Base-by-base conservation (phyloP, 2,329 filamentous ascomycete species). In the Fusarium drepaniforme region DNA sequence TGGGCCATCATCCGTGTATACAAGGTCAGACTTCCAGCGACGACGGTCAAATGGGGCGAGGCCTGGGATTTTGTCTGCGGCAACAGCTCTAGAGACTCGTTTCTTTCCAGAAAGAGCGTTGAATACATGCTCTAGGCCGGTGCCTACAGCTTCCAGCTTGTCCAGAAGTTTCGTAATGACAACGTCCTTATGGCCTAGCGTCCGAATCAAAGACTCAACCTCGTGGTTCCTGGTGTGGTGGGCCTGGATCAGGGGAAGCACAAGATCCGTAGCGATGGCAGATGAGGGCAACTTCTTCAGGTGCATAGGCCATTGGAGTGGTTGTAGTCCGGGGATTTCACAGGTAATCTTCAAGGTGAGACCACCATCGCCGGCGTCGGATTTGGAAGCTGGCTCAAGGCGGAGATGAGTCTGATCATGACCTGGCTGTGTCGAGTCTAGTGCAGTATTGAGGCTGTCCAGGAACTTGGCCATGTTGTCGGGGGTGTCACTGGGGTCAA, bases 401-500 rank as follows among this genome's bases (percentile, higher is more conserved):
- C 80, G 83, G 64, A 92, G 77, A 68, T 82, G 82, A 73, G 85
- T 89, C 71, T 82, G 83, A 71, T 80, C 79, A 73, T 88, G 86
- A 42, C 84, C 85, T 23, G 80, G 79, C 42, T 84, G 83, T 23
- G 78, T 89, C 67, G 73, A 85, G 84, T 85, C 88, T 78, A 90
- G 82, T 35, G 88, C 87, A 46, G 84, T 83, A 59, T 85, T 82
- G 21, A 96, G 84, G 77, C 93, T 92, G 25, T 89, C 86, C 16
- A 96, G 84, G 62, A 96, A 90, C 61, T 91, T 91, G 30, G 83
- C 80, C 83, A 94, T 90, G 78, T 96, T 93, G 61, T 90, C 89
- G 0, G 87, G 85, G 70, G 92, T 92, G 74, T 93, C 91, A 79
- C 89, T 91, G 2, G 94, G 91, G 79, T 96, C 93, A 71, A 96